Percentiles rank a stretch among this genome's conserved stretches.
phyloP scores from a whole-genome alignment of 2,329 filamentous ascomycete genomes.

The Neonectria ditissima region DNA sequence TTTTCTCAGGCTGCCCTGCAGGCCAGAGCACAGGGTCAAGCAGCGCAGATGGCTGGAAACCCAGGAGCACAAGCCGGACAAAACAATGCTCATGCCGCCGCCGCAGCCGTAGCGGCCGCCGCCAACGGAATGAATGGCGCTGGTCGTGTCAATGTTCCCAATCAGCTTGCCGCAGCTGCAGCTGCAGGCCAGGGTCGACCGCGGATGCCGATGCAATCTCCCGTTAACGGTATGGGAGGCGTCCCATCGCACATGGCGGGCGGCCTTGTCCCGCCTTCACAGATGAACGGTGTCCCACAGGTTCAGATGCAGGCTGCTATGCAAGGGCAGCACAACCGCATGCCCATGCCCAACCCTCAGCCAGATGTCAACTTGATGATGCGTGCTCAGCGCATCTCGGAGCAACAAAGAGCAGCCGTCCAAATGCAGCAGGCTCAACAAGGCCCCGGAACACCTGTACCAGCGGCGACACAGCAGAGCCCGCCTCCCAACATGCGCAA shows the following conservation, averaged over 20 bases:
- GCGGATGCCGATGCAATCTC: conserved; percentile 66
- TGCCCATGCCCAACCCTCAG: conserved; percentile 60
- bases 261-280: conserved; percentile 65
- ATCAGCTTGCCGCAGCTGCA: conserved; percentile 58
- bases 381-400: conserved; percentile 74
- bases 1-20: conserved; percentile 56
- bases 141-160: conserved; percentile 57
- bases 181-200: conserved; percentile 60
- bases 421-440: conserved; percentile 59
- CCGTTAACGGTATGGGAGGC: conserved; percentile 63
- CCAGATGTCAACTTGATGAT: conserved; percentile 68
- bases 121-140: conserved; percentile 45
- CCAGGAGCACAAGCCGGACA: conserved; percentile 51
- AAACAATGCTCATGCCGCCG: conserved; percentile 45
- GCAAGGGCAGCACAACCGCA: conserved; percentile 69
- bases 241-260: conserved; percentile 63
- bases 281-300: conserved; percentile 75
- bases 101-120: conserved; percentile 33
- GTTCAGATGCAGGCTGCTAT: conserved; percentile 72
- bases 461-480: conserved; percentile 52
- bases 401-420: conserved; percentile 69
- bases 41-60: conserved; percentile 59
- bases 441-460: conserved; percentile 48
- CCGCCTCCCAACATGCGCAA: conserved; percentile 58
- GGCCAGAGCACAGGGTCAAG: conserved; percentile 60